These are phyloP conservation scores for Nigrospora oryzae DNA, from an alignment of 2,329 filamentous ascomycete species.

Conservation along the genomic window DNA sequence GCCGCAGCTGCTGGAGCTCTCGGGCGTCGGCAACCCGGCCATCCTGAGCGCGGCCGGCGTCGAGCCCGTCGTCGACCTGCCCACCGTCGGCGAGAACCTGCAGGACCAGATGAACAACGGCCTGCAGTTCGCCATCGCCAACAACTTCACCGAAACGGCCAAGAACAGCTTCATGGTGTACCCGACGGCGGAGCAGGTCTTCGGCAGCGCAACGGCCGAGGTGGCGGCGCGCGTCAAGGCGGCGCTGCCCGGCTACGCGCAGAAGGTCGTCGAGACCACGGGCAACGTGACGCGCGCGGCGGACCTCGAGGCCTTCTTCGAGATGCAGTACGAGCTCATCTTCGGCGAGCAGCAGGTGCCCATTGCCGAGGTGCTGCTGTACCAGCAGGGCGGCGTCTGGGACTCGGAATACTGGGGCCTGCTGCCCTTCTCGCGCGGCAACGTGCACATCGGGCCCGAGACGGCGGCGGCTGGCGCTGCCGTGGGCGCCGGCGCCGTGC, in stretches of 20 bases:
- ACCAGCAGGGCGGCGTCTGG: slow-evolving; percentile 1
- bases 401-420: slow-evolving; percentile 5
- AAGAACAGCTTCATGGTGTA: slow-evolving; percentile 5
- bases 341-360: slow-evolving; percentile 3
- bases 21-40: slow-evolving; percentile 19
- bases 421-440: slow-evolving; percentile 6
- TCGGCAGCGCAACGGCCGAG: not conserved
- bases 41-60: slow-evolving; percentile 27
- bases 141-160: slow-evolving; percentile 5
- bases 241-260: slow-evolving; percentile 3
- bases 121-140: slow-evolving; percentile 23
- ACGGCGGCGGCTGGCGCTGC: slow-evolving; percentile 1
- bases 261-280: slow-evolving; percentile 1
- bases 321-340: slow-evolving; percentile 8
- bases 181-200: slow-evolving; percentile 4
- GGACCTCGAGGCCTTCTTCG: slow-evolving; percentile 6
- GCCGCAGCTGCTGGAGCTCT: slow-evolving; percentile 8
- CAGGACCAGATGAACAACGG: slow-evolving; percentile 24
- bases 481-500: slow-evolving; percentile 6
- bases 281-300: slow-evolving; percentile 5
- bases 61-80: slow-evolving; percentile 21
- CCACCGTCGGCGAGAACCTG: slow-evolving; percentile 29
- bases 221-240: slow-evolving; percentile 2
- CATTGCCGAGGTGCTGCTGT: slow-evolving; percentile 3
- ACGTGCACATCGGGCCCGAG: slow-evolving; percentile 3